Base-by-base conservation (phyloP, 495 filamentous ascomycete genomes). In the Penicillium desertorum region DNA sequence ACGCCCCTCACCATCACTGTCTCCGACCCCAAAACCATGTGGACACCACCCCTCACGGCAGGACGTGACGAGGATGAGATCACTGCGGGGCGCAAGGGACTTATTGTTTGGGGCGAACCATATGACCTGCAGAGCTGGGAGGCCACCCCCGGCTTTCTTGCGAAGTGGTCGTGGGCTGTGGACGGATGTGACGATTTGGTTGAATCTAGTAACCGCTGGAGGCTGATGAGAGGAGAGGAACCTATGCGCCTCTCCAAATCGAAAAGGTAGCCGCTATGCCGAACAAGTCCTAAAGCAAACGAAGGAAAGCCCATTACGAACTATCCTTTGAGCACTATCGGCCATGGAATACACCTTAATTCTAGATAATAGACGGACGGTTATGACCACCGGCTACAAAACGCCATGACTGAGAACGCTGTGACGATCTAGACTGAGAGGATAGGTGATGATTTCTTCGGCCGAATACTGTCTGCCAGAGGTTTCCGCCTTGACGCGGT, bases 51-150 rank as follows among this genome's bases (percentile, higher is more conserved):
- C 14, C 25, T 37, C 17, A 20, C 17, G 34, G 29, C 10, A 25
- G 17, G 44, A 17, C 29, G 32, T 22, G 51, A 55, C 20, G 16
- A 5, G 14, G 58, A 64, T 34, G 52, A 58, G 37, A 19, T 54
- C 2, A 57, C 14, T 9, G 4, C 41, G 5, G 17, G 16, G 17
- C 41, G 49, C 3, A 60, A 45, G 16, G 58, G 53, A n/a, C 46
- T 58, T 19, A 57, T 58, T 42, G 44, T 57, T 29, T 57, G 52
- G 54, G 54, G 62, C 19, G 57, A 60, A 29, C 57, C 57, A 20
- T 19, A 48, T 39, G 10, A 22, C 0, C 16, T 49, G 23, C 7
- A 49, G 17, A 54, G 50, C 17, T 60, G 57, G 57, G 57, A 60
- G 45, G 57, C 43, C 11, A 60, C 57, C 0, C 57, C 57, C 5